Conservation (phyloP, 371 early-diverging fungal species). For the Phascolomyces articulosus region DNA sequence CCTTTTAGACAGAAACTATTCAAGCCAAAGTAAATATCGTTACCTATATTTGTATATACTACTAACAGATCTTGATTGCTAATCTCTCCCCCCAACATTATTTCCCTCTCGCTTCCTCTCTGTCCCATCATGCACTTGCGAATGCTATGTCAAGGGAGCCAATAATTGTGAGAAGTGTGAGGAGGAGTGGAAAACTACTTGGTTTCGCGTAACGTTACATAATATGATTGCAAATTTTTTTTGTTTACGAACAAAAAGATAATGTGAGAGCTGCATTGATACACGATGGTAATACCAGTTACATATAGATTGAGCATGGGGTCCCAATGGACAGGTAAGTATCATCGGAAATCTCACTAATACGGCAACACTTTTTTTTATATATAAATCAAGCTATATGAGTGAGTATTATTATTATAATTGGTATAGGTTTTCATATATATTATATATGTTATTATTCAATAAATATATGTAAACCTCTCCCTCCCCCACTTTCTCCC, state of each 20-base stretch:
- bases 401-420: no score
- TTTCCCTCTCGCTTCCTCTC: background rate
- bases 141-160: no score
- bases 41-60: background rate
- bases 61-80: background rate
- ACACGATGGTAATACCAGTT: slow-evolving; percentile 3
- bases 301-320: background rate
- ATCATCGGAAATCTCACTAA: background rate
- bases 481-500: background rate
- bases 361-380: background rate
- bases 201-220: slow-evolving; percentile 3
- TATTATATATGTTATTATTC: no score
- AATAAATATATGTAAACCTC: background rate
- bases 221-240: background rate
- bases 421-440: no score
- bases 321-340: background rate
- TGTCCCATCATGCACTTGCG: background rate
- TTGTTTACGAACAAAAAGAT: background rate
- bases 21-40: background rate
- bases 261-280: background rate
- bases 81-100: background rate
- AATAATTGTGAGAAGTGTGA: no score
- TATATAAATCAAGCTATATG: background rate
- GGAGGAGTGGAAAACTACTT: no score
- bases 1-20: slow-evolving; percentile 1